These are phyloP conservation scores for Sugiyamaella qingdaonensis DNA, from an alignment of 805 yeast species.

Conservation along the genomic window DNA sequence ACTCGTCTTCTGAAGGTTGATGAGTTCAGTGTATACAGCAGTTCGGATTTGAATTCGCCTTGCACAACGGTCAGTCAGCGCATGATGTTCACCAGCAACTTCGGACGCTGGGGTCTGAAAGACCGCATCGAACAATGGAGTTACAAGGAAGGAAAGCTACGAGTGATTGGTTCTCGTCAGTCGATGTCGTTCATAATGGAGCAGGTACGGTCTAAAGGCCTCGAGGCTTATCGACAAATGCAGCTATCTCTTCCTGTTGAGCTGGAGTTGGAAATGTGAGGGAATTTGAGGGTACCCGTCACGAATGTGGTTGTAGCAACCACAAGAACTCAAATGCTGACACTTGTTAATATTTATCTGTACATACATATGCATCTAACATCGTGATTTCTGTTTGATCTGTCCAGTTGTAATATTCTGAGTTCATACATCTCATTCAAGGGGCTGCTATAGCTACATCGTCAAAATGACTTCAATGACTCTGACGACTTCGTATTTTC, in stretches of 20 bases:
- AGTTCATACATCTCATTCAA: too few species aligned
- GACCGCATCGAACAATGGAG: constrained; percentile 82
- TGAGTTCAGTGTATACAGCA: constrained; percentile 59
- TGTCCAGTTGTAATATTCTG: too few species aligned
- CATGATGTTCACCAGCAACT: constrained; percentile 70
- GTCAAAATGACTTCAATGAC: too few species aligned
- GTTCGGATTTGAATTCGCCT: constrained; percentile 15
- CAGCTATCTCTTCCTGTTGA: constrained; percentile 25
- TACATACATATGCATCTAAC: too few species aligned
- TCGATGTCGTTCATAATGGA: constrained; percentile 81
- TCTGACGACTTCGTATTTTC: too few species aligned
- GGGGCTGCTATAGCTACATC: too few species aligned
- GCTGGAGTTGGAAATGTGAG: not conserved
- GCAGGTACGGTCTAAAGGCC: constrained; percentile 35
- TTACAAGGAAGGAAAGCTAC: constrained; percentile 60
- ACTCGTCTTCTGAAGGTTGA: constrained; percentile 71
- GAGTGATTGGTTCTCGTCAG: constrained; percentile 58
- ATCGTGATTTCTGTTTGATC: too few species aligned
- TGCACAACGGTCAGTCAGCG: constrained; percentile 49
- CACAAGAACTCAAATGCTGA: too few species aligned
- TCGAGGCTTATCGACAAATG: constrained; percentile 16
- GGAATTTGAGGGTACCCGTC: too few species aligned
- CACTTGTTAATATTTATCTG: too few species aligned
- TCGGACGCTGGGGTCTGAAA: constrained; percentile 57
- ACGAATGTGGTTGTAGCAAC: too few species aligned